Conservation (phyloP, 225 moss, liverwort and hornwort species). For the Straminergon stramineum region DNA sequence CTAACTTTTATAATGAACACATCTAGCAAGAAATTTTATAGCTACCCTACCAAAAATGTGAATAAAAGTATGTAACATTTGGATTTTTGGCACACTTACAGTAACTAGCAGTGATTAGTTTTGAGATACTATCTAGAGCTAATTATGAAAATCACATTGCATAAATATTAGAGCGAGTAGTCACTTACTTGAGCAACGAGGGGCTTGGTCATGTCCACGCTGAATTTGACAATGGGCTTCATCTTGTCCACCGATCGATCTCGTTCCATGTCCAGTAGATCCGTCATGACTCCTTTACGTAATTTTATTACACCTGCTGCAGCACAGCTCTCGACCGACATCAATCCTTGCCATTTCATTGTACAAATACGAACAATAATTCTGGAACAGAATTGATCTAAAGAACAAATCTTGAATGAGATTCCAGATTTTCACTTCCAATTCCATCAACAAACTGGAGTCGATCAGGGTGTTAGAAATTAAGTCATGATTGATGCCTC, state of each 20-base stretch:
- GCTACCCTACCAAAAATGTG: background rate
- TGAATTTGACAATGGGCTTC: background rate
- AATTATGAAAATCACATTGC: background rate
- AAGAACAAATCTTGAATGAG: background rate
- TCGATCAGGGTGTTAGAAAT: background rate
- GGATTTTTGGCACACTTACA: background rate
- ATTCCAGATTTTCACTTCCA: background rate
- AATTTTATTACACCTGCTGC: background rate
- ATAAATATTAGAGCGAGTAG: no score
- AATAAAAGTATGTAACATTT: background rate
- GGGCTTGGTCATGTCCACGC: constrained; percentile 5
- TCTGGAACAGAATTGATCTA: background rate
- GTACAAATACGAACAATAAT: background rate
- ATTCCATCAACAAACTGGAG: background rate
- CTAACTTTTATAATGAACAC: background rate
- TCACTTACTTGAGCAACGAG: constrained; percentile 17
- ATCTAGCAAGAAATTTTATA: background rate
- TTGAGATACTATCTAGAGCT: background rate
- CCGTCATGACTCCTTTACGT: background rate
- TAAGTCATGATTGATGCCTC: background rate
- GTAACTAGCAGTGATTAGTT: background rate
- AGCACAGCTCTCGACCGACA: background rate
- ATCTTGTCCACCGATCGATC: background rate
- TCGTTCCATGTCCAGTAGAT: background rate
- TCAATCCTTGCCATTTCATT: background rate